phyloP scores from a whole-genome alignment of 129 eudicot species.

The Centrapalus pauciflorus region DNA sequence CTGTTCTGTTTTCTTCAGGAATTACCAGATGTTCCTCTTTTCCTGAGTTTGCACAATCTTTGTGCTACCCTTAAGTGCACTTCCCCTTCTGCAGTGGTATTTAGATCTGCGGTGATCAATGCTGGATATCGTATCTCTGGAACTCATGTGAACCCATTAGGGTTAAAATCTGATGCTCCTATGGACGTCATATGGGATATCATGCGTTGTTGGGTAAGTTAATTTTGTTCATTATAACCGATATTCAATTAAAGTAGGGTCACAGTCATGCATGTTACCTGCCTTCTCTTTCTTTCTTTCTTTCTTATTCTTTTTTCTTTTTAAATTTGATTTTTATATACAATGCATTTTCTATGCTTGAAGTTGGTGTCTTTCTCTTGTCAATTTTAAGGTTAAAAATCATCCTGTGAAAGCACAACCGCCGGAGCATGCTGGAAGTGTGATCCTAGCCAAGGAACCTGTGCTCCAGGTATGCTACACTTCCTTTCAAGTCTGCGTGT shows the following conservation, averaged over 20 bases:
- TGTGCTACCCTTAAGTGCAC: constrained; percentile 92
- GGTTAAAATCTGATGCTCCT: constrained; percentile 95
- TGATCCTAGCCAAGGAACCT: constrained; percentile 87
- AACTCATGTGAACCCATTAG: constrained; percentile 88
- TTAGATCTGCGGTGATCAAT: constrained; percentile 95
- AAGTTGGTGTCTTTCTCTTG: not conserved
- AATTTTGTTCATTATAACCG: not conserved
- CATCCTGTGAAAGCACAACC: constrained; percentile 97
- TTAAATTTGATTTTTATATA: not conserved
- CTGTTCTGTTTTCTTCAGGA: constrained; percentile 47
- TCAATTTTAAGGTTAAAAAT: constrained; percentile 49
- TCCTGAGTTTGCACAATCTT: constrained; percentile 90
- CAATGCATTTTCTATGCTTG: constrained; percentile 4
- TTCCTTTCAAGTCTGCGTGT: too few relatives aligned
- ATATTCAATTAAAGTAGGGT: not conserved
- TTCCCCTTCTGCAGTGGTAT: constrained; percentile 88
- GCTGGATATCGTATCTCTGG: constrained; percentile 99
- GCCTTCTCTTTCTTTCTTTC: too few relatives aligned
- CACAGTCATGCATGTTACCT: too few relatives aligned
- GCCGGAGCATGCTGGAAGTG: constrained; percentile 78
- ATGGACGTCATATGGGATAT: constrained; percentile 98
- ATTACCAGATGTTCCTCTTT: constrained; percentile 89
- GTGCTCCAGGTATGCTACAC: constrained; percentile 53
- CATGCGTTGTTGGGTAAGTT: constrained; percentile 98
- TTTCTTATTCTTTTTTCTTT: too few relatives aligned